These are phyloP conservation scores for Pythium guiyangense DNA, from an alignment of 352 stramenopile species.

Conservation along the genomic window DNA sequence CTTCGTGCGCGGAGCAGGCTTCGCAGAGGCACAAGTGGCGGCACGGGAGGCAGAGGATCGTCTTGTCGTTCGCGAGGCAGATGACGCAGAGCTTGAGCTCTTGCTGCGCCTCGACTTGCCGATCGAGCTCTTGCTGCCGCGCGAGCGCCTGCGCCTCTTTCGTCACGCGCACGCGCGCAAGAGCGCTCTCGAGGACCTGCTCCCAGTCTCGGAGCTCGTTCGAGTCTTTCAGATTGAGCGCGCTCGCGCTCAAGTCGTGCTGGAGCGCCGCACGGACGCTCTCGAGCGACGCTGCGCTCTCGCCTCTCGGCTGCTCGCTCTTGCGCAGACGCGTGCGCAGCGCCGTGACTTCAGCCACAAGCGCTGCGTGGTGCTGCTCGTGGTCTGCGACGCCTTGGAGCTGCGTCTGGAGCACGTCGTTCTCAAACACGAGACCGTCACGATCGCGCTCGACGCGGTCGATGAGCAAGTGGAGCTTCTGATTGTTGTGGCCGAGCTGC, in stretches of 20 bases:
- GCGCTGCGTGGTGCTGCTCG: conserved; percentile 58
- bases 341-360: conserved; percentile 55
- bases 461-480: conserved; percentile 80
- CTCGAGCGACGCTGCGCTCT: conserved; percentile 13
- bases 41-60: conserved; percentile 77
- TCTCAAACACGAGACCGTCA: conserved; percentile 76
- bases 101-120: conserved; percentile 70
- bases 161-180: conserved; percentile 45
- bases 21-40: conserved; percentile 81
- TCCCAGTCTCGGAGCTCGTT: conserved; percentile 73
- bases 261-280: conserved; percentile 23
- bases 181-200: conserved; percentile 54
- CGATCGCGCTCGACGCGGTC: conserved; percentile 83
- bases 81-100: conserved; percentile 87
- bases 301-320: conserved; percentile 13
- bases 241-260: conserved; percentile 16
- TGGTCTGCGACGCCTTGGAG: conserved; percentile 63
- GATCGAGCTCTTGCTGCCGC: conserved; percentile 70
- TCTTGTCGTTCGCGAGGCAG: conserved; percentile 79
- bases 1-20: conserved; percentile 57
- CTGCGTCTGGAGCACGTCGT: conserved; percentile 74
- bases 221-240: conserved; percentile 26
- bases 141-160: conserved; percentile 77
- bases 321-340: conserved; percentile 38
- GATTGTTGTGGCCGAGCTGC: conserved; percentile 73